phyloP scores from a whole-genome alignment of 805 yeast species.

The Grigorovia humatica region DNA sequence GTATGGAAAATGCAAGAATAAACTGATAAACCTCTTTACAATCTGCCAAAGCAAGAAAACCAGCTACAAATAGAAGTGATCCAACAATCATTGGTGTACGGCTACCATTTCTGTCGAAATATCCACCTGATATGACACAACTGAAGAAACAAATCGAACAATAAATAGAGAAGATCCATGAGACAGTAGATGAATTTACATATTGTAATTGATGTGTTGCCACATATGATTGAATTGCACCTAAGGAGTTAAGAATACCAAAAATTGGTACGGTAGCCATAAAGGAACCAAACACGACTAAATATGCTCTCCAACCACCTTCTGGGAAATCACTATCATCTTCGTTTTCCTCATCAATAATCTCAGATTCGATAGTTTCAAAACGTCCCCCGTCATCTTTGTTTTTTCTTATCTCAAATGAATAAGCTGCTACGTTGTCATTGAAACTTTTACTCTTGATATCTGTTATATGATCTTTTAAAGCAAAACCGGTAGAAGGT shows the following conservation, averaged over 20 bases:
- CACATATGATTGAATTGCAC: slow-evolving; percentile 58
- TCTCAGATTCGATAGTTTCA: neutral
- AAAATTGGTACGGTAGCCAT: slow-evolving; percentile 48
- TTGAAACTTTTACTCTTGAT: neutral
- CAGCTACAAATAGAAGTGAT: slow-evolving; percentile 37
- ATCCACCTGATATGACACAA: slow-evolving; percentile 47
- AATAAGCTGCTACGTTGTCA: neutral
- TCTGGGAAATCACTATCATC: slow-evolving; percentile 31
- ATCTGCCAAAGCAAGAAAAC: slow-evolving; percentile 47
- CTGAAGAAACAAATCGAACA: slow-evolving; percentile 41
- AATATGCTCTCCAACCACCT: slow-evolving; percentile 50
- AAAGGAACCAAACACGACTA: slow-evolving; percentile 50
- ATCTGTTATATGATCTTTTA: neutral
- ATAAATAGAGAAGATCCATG: slow-evolving; percentile 63
- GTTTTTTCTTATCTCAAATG: neutral
- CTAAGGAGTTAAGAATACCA: slow-evolving; percentile 52
- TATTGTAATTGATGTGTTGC: slow-evolving; percentile 41
- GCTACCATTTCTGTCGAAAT: slow-evolving; percentile 56
- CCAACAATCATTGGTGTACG: slow-evolving; percentile 36
- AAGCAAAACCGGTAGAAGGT: neutral
- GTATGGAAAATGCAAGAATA: slow-evolving; percentile 46
- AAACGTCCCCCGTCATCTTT: neutral
- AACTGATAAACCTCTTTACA: slow-evolving; percentile 49
- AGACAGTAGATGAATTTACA: slow-evolving; percentile 39
- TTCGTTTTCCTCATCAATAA: neutral